These are phyloP conservation scores for Emmonsiellopsis sp. DNA, from an alignment of 2,329 filamentous ascomycete species.

Conservation along the genomic window DNA sequence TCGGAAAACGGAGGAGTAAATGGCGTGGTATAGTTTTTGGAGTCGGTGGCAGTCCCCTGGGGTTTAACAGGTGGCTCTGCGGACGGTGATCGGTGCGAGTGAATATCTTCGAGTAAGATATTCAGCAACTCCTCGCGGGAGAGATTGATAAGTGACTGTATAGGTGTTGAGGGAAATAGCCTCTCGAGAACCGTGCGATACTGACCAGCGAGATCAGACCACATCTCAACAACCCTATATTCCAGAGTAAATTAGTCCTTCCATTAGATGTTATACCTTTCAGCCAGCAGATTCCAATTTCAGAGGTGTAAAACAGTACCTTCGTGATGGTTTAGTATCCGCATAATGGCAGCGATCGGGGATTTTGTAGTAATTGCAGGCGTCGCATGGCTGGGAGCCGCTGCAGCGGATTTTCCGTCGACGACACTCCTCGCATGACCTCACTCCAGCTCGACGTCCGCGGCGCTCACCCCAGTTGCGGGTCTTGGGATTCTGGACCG, in stretches of 20 bases:
- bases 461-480: conserved; percentile 23
- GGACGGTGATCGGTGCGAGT: conserved; percentile 39
- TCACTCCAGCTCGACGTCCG: no score
- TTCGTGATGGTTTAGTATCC: conserved; percentile 70
- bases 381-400: conserved; percentile 70
- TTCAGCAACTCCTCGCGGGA: conserved; percentile 52
- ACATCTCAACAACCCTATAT: conserved; percentile 41
- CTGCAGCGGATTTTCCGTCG: conserved; percentile 76
- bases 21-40: conserved; percentile 19
- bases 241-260: no score
- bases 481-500: conserved; percentile 16
- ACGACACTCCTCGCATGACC: conserved; percentile 63
- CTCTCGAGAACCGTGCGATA: conserved; percentile 54
- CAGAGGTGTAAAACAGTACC: conserved; percentile 42
- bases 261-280: not conserved
- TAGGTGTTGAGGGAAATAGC: conserved; percentile 52
- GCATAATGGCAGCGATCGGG: conserved; percentile 73
- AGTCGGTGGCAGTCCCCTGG: no score
- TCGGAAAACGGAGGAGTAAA: no score
- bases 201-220: conserved; percentile 58
- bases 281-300: conserved; percentile 11
- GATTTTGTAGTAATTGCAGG: conserved; percentile 72
- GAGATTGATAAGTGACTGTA: conserved; percentile 43
- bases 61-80: no score
- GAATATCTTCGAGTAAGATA: no score